Base-by-base conservation (phyloP, 2,329 filamentous ascomycete species). In the Tolypocladium nubicola region DNA sequence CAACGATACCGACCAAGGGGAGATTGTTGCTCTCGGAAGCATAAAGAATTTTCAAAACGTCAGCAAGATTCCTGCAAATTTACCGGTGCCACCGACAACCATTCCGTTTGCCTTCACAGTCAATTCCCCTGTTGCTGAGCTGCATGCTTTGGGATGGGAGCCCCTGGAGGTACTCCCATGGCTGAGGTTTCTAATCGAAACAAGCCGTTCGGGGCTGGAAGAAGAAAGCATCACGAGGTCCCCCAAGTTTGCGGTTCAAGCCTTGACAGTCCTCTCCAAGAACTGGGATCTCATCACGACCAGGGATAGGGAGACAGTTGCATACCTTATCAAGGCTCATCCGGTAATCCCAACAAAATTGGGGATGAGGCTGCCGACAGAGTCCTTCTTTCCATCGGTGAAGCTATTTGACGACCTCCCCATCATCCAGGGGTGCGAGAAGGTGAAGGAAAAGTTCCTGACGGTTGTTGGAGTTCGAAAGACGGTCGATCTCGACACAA, bases 401-500 rank as follows among this genome's bases (percentile, higher is more conserved):
- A 94, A 90, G 69, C 77, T 99, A 0, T 99, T 99, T 66, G 91
- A 97, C 60, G 94, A 99, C 68, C 77, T 99, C 19, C 92, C 94
- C 0, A 86, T 87, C 14, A 85, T 97, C 1, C 83, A 86, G 61
- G 84, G 83, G 14, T 84, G 92, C 49, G 84, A 87, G 45, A 83
- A 85, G 38, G 82, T 97, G 14, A 97, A 97, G 68, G 93, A 97
- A 52, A 97, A 95, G 69, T 89, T 99, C 60, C 73, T 99, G 49
- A 75, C 81, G 3, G 83, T 89, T 2, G 77, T 99, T 38, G 93
- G 94, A 3, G 92, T 99, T 33, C 85, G 94, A 59, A 97, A 97
- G 75, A 99, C 94, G 0, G 86, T 99, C 23, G 94, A 99, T 64
- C 76, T 99, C 2, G 90, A 90, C 38, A 93, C 95, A 37, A 95